phyloP scores from a whole-genome alignment of 2,329 filamentous ascomycete genomes.

The Fusarium miscanthi region DNA sequence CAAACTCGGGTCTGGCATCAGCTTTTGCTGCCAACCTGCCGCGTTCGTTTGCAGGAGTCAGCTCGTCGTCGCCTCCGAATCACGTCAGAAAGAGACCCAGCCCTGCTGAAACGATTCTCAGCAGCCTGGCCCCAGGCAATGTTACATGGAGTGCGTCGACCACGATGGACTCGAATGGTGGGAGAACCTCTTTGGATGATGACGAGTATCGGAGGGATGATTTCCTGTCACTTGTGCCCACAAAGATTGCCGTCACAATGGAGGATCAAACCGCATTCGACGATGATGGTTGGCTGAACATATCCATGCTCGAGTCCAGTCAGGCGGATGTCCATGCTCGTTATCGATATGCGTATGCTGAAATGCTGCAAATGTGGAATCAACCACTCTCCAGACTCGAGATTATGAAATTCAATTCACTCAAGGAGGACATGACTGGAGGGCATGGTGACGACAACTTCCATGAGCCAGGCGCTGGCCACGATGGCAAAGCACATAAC shows the following conservation, averaged over 20 bases:
- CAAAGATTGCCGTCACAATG: constrained; percentile 64
- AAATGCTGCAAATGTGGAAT: constrained; percentile 74
- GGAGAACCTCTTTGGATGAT: constrained; percentile 65
- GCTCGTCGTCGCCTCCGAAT: constrained; percentile 58
- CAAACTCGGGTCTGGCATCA: constrained; percentile 66
- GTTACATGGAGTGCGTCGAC: constrained; percentile 64
- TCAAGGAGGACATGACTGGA: constrained; percentile 59
- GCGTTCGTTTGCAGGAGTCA: constrained; percentile 54
- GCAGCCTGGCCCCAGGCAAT: constrained; percentile 62
- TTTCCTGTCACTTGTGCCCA: constrained; percentile 59
- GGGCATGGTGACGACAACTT: constrained; percentile 49
- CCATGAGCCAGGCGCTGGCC: constrained; percentile 52
- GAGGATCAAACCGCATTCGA: constrained; percentile 75
- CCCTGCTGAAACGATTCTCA: constrained; percentile 70
- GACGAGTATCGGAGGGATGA: constrained; percentile 63
- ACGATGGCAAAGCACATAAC: constrained; percentile 52
- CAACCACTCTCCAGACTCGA: constrained; percentile 72
- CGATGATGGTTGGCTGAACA: constrained; percentile 73
- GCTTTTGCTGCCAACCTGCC: constrained; percentile 67
- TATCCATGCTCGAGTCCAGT: constrained; percentile 66
- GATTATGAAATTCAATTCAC: constrained; percentile 75
- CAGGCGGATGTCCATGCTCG: constrained; percentile 63
- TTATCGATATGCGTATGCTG: constrained; percentile 75
- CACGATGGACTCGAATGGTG: constrained; percentile 58
- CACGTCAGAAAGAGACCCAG: constrained; percentile 66